Evolutionary conservation across 2,329 filamentous ascomycete species (phyloP).

Genomic region (Calonectria ilicicola): DNA sequence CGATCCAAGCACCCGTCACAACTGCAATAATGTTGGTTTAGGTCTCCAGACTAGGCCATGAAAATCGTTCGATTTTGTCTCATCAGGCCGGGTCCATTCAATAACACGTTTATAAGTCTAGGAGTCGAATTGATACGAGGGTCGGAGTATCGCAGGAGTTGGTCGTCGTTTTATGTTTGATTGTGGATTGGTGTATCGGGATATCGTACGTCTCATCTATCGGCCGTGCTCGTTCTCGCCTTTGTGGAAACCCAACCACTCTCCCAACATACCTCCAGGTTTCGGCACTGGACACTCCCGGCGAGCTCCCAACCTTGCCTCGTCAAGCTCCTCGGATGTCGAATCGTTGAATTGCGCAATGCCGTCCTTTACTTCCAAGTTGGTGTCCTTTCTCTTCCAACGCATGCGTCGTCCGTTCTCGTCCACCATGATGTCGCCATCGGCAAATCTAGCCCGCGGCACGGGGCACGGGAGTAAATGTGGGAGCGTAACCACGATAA

Average conservation of each 20-base stretch:
- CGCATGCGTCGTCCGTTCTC: constrained; percentile 59
- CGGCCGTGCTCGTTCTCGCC: constrained; percentile 38
- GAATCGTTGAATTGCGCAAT: constrained; percentile 61
- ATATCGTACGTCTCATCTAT: constrained; percentile 39
- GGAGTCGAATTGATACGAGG: not conserved
- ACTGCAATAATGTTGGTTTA: not conserved
- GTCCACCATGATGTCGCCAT: constrained; percentile 67
- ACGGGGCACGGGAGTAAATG: constrained; percentile 93
- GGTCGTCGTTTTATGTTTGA: constrained; percentile 3
- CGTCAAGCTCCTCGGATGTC: constrained; percentile 50
- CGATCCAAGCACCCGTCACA: not conserved
- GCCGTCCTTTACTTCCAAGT: constrained; percentile 56
- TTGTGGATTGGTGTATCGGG: not conserved
- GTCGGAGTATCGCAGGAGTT: not conserved
- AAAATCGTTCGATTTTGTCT: not conserved
- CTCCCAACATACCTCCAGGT: constrained; percentile 81
- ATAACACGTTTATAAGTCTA: not conserved
- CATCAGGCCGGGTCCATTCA: not conserved
- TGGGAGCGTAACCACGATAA: constrained; percentile 91
- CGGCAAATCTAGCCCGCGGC: constrained; percentile 79
- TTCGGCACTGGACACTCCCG: constrained; percentile 95
- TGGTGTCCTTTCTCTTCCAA: constrained; percentile 54
- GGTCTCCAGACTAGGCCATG: not conserved
- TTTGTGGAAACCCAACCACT: constrained; percentile 77
- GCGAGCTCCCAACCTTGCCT: constrained; percentile 57